Evolutionary conservation across 2,329 filamentous ascomycete genomes (phyloP).

Genomic region (Cylindrodendrum hubeiense): DNA sequence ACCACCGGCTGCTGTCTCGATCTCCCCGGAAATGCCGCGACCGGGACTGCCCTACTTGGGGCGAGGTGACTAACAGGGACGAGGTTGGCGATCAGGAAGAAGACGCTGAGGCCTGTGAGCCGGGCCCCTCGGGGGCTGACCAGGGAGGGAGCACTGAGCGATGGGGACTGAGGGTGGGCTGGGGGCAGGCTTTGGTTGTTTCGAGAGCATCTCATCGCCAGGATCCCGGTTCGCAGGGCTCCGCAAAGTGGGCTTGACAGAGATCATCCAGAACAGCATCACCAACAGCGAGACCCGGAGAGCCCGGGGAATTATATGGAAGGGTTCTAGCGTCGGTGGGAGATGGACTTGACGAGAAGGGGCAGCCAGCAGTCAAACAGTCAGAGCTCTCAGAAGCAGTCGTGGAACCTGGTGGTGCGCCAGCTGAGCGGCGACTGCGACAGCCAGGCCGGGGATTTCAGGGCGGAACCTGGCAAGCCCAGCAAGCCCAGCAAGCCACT

Average conservation of each 20-base stretch:
- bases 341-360: slow-evolving; percentile 19
- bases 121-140: not conserved
- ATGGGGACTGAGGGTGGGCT: not conserved
- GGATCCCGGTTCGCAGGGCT: not conserved
- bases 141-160: not conserved
- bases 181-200: not conserved
- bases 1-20: slow-evolving; percentile 23
- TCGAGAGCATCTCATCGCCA: slow-evolving; percentile 8
- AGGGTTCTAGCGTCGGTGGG: slow-evolving; percentile 22
- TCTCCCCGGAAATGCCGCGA: slow-evolving; percentile 43
- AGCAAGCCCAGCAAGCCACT: no score
- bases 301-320: slow-evolving; percentile 27
- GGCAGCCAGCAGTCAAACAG: not conserved
- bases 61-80: slow-evolving; percentile 3
- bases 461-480: slow-evolving; percentile 29
- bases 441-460: slow-evolving; percentile 32
- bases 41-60: slow-evolving; percentile 34
- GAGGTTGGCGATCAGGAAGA: slow-evolving; percentile 14
- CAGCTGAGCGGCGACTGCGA: not conserved
- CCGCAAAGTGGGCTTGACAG: slow-evolving; percentile 2
- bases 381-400: not conserved
- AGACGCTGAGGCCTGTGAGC: not conserved
- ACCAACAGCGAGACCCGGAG: slow-evolving; percentile 24
- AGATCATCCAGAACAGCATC: slow-evolving; percentile 6
- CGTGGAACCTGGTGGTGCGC: not conserved